Conservation (phyloP, 176 grass and related monocot genomes). For the Pharus latifolius region DNA sequence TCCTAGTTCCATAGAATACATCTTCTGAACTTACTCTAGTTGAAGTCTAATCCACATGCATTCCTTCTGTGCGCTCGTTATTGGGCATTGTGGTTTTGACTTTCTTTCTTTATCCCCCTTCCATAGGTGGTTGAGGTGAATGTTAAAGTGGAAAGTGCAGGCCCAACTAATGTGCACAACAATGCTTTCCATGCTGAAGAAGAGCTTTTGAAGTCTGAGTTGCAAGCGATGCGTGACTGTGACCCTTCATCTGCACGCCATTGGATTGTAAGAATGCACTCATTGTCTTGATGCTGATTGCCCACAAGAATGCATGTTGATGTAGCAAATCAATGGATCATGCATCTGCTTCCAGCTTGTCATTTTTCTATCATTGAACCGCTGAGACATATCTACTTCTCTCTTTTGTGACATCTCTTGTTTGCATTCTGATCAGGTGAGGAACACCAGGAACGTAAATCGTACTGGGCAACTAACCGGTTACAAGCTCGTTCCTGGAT, state of each 20-base stretch:
- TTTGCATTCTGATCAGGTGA: conserved; percentile 21
- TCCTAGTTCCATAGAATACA: too few species aligned
- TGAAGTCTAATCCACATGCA: not conserved
- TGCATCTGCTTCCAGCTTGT: not conserved
- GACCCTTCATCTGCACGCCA: conserved; percentile 82
- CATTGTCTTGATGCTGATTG: not conserved
- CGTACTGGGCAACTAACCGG: conserved; percentile 58
- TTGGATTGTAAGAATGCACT: conserved; percentile 77
- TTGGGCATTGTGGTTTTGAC: not conserved
- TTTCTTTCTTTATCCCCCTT: conserved; percentile 4
- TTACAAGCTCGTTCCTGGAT: conserved; percentile 59
- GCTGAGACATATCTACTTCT: not conserved
- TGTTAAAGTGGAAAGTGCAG: conserved; percentile 82
- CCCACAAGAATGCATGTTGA: not conserved
- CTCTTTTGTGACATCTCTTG: not conserved
- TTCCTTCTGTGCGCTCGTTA: not conserved
- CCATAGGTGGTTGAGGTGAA: conserved; percentile 91
- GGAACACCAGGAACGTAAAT: conserved; percentile 61
- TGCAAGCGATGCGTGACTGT: conserved; percentile 94
- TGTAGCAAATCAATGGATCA: not conserved
- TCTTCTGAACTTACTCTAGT: not conserved
- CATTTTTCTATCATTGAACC: not conserved
- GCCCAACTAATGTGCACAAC: conserved; percentile 85
- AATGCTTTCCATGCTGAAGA: conserved; percentile 98
- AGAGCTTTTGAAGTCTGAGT: conserved; percentile 73